Percentiles rank a stretch among this genome's conserved stretches.
These are phyloP conservation scores for Prunus padus DNA, from an alignment of 306 rosid species.

Conservation along the genomic window DNA sequence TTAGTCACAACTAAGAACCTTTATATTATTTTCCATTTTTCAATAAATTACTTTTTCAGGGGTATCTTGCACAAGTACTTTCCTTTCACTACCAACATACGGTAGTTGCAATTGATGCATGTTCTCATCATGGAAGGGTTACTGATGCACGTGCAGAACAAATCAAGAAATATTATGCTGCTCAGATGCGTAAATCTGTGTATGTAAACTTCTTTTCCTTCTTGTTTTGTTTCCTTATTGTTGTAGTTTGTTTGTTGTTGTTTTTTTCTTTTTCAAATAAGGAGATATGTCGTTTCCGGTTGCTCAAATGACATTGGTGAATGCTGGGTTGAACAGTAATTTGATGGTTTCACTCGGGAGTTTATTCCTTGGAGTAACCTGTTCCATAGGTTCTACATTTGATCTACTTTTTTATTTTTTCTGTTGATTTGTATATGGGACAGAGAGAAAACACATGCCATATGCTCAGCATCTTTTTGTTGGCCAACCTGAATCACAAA, in stretches of 20 bases:
- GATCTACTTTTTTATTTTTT: neutral
- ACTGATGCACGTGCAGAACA: constrained; percentile 72
- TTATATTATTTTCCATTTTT: neutral
- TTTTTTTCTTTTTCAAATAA: neutral
- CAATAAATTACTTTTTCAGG: constrained; percentile 45
- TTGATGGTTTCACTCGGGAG: neutral
- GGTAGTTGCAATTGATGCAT: constrained; percentile 88
- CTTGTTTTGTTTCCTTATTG: neutral
- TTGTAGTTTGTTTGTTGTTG: neutral
- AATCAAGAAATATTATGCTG: constrained; percentile 64
- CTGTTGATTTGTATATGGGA: neutral
- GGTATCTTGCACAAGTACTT: constrained; percentile 91
- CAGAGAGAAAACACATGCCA: neutral
- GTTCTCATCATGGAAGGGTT: constrained; percentile 84
- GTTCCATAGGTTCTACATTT: neutral
- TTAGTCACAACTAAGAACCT: neutral
- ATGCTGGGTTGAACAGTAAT: neutral
- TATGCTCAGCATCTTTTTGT: neutral
- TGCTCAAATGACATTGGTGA: neutral
- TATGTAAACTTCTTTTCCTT: constrained; percentile 19
- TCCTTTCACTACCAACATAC: constrained; percentile 74
- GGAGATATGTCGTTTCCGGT: neutral
- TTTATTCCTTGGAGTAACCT: neutral
- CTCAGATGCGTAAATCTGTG: constrained; percentile 74
- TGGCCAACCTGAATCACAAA: neutral